Evolutionary conservation across 2,329 filamentous ascomycete species (phyloP).

Genomic region (Hymenoscyphus albidus): DNA sequence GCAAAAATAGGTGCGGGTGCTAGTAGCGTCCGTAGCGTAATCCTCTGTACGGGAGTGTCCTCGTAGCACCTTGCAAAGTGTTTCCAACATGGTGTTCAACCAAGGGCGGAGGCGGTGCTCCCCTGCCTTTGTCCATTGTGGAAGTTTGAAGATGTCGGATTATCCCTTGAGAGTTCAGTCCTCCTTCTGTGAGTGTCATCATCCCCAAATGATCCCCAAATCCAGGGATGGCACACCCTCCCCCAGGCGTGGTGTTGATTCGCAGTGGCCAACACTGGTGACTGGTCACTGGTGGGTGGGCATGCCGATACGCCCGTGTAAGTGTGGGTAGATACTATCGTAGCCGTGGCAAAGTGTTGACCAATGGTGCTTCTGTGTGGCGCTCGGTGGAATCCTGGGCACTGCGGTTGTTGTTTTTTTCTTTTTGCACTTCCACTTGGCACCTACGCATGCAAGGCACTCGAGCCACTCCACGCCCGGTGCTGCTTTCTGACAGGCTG

Average conservation of each 20-base stretch:
- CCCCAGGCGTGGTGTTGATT: background rate
- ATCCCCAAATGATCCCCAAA: background rate
- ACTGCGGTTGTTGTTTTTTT: background rate
- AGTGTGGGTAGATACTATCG: background rate
- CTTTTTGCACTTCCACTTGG: background rate
- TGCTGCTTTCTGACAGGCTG: background rate
- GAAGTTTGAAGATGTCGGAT: too few species aligned
- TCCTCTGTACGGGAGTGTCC: background rate
- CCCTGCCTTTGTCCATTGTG: background rate
- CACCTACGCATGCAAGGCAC: background rate
- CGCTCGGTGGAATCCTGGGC: background rate
- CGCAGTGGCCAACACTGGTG: background rate
- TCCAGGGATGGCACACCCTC: background rate
- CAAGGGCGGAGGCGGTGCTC: background rate
- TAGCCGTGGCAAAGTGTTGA: slow-evolving; percentile 1
- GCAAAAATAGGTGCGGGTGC: slow-evolving; percentile 2
- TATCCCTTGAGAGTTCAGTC: too few species aligned
- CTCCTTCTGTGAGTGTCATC: background rate
- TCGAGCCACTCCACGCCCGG: slow-evolving; percentile 1
- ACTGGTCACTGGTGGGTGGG: background rate
- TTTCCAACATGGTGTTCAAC: background rate
- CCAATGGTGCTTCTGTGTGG: slow-evolving; percentile 4
- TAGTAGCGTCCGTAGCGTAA: background rate
- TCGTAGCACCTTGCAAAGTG: too few species aligned
- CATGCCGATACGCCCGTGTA: background rate